Percentiles rank a stretch among this genome's conserved stretches.
Conservation (phyloP, 495 filamentous ascomycete genomes). For the Entonaema liquescens region DNA sequence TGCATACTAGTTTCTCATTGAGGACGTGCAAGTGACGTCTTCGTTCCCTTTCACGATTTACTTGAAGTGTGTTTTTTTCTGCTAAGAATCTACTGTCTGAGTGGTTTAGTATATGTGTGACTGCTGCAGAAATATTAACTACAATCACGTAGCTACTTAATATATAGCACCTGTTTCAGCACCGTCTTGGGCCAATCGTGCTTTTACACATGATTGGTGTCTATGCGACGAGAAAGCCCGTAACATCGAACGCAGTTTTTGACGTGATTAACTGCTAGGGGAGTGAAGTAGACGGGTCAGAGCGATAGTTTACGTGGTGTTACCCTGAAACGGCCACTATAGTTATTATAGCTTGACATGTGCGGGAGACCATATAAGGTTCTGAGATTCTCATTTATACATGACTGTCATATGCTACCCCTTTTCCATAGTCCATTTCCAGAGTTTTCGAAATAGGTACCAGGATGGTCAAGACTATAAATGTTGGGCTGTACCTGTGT, state of each 20-base stretch:
- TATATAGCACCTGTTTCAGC: neutral
- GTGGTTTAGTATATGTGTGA: neutral
- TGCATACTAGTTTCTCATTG: neutral
- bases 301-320: neutral
- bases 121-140: neutral
- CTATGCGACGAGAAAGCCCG: too few relatives aligned
- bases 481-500: neutral
- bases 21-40: neutral
- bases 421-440: neutral
- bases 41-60: too few relatives aligned
- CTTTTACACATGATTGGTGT: neutral
- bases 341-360: neutral
- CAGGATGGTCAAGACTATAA: neutral
- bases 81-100: too few relatives aligned
- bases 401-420: neutral
- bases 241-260: too few relatives aligned
- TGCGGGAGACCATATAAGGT: neutral
- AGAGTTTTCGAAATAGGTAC: neutral
- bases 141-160: neutral
- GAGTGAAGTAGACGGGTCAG: neutral
- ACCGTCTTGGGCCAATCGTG: neutral
- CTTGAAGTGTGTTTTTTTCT: too few relatives aligned
- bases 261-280: too few relatives aligned
- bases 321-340: neutral
- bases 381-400: neutral